phyloP scores from a whole-genome alignment of 2,329 filamentous ascomycete species.

The Cladosporium oxysporum region DNA sequence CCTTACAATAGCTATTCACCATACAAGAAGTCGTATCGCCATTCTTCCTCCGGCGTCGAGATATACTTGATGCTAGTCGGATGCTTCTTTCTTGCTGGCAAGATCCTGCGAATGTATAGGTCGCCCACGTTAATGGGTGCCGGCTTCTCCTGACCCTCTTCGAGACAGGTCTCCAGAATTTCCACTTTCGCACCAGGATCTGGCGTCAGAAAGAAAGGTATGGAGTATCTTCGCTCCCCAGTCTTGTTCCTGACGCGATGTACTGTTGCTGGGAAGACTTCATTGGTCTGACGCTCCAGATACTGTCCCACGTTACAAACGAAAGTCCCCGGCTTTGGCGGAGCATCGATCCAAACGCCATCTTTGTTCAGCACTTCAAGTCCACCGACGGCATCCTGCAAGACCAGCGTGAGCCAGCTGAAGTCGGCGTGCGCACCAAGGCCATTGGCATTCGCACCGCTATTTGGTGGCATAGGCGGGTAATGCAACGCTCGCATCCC shows the following conservation, averaged over 20 bases:
- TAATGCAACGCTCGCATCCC: constrained; percentile 46
- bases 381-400: constrained; percentile 44
- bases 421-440: constrained; percentile 44
- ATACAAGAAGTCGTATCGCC: constrained; percentile 30
- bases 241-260: constrained; percentile 23
- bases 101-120: constrained; percentile 37
- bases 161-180: constrained; percentile 35
- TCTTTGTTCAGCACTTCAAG: constrained; percentile 46
- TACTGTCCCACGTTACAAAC: constrained; percentile 55
- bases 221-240: constrained; percentile 40
- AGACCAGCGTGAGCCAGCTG: constrained; percentile 50
- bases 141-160: constrained; percentile 25
- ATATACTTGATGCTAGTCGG: constrained; percentile 42
- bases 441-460: constrained; percentile 33
- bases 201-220: constrained; percentile 45
- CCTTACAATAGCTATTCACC: not conserved
- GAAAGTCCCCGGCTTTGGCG: constrained; percentile 47
- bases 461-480: constrained; percentile 37
- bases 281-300: constrained; percentile 49
- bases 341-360: constrained; percentile 45
- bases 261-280: constrained; percentile 31
- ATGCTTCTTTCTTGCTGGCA: constrained; percentile 41
- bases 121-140: constrained; percentile 26
- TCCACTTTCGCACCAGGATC: constrained; percentile 39
- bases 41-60: constrained; percentile 39